phyloP scores from a whole-genome alignment of 2,329 filamentous ascomycete species.

The Trichoderma breve region DNA sequence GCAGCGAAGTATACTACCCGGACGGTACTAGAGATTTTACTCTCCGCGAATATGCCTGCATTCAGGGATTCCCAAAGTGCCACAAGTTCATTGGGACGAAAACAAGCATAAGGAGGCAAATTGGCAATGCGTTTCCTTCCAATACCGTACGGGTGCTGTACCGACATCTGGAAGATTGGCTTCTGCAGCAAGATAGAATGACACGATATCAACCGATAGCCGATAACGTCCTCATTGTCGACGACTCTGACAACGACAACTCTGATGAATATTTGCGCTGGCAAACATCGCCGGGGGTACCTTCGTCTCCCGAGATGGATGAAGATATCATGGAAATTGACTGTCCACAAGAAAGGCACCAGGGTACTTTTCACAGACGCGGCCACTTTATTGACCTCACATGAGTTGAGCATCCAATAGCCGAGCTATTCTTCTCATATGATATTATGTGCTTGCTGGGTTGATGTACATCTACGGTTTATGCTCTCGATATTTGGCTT shows the following conservation, averaged over 20 bases:
- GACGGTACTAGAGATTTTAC: slow-evolving; percentile 63
- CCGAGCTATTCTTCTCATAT: too few species aligned
- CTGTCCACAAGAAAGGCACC: not conserved
- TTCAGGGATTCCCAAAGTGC: slow-evolving; percentile 66
- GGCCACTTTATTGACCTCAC: not conserved
- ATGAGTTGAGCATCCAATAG: not conserved
- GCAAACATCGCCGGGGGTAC: slow-evolving; percentile 11
- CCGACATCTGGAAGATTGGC: slow-evolving; percentile 46
- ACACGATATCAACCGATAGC: slow-evolving; percentile 20
- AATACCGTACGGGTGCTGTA: slow-evolving; percentile 51
- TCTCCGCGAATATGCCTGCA: slow-evolving; percentile 61
- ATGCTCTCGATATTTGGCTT: not conserved
- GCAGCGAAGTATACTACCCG: slow-evolving; percentile 63
- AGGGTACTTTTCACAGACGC: not conserved
- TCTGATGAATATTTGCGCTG: slow-evolving; percentile 22
- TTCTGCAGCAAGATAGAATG: slow-evolving; percentile 45
- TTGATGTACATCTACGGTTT: not conserved
- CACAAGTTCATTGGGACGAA: slow-evolving; percentile 55
- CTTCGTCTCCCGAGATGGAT: slow-evolving; percentile 28
- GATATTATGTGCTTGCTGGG: not conserved
- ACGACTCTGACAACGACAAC: slow-evolving; percentile 28
- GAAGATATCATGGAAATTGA: slow-evolving; percentile 21
- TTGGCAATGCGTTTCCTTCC: slow-evolving; percentile 78
- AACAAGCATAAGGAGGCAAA: slow-evolving; percentile 56
- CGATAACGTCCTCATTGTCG: slow-evolving; percentile 28